Conservation (phyloP, 495 filamentous ascomycete species). For the Daldinia loculata region DNA sequence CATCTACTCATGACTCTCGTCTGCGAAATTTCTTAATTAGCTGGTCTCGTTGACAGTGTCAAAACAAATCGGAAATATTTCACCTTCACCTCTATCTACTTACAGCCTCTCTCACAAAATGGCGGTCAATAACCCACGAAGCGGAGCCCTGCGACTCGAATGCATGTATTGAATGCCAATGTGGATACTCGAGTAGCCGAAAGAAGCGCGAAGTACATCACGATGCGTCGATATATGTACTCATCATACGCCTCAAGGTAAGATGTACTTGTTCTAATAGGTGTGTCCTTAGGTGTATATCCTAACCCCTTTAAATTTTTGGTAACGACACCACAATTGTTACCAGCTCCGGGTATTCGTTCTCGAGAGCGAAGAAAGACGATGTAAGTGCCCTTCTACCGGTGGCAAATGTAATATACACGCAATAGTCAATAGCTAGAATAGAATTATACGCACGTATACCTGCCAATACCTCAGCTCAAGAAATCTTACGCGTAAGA, state of each 20-base stretch:
- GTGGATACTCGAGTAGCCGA: constrained; percentile 24
- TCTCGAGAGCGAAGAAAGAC: background rate
- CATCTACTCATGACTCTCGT: constrained; percentile 3
- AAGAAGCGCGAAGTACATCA: constrained; percentile 5
- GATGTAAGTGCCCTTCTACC: background rate
- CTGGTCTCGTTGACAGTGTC: constrained; percentile 1
- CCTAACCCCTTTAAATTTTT: background rate
- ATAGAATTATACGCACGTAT: constrained; percentile 15
- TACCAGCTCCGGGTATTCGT: background rate
- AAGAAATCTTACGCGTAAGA: constrained; percentile 11
- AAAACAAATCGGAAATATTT: constrained; percentile 11
- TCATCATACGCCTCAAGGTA: constrained; percentile 1
- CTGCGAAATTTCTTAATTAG: constrained; percentile 3
- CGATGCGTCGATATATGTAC: constrained; percentile 9
- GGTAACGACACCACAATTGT: background rate
- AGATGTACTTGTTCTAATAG: constrained; percentile 7
- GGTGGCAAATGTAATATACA: background rate
- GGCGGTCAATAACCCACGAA: constrained; percentile 23
- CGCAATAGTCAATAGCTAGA: background rate
- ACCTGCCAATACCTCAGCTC: constrained; percentile 13
- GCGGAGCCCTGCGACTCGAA: constrained; percentile 24
- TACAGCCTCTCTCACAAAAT: constrained; percentile 14
- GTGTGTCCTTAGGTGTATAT: constrained; percentile 17
- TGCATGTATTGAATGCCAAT: constrained; percentile 23
- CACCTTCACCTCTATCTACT: background rate